Percentiles rank a stretch among this genome's conserved stretches.
These are phyloP conservation scores for Trichoderma pleuroti DNA, from an alignment of 2,329 filamentous ascomycete genomes.

Conservation along the genomic window DNA sequence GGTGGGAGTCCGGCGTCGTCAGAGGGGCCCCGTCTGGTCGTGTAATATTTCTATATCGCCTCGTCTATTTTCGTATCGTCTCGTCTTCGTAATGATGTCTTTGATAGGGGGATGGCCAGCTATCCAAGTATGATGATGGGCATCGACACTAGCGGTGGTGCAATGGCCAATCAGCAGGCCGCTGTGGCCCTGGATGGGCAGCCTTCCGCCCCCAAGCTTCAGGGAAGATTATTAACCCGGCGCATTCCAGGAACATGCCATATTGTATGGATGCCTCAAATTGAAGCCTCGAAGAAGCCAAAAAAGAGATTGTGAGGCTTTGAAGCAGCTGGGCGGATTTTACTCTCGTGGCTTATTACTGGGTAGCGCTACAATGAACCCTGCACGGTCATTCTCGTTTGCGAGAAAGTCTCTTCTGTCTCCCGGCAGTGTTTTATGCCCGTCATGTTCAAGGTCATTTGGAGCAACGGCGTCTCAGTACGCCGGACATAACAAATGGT, in stretches of 20 bases:
- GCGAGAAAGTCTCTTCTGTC: neutral
- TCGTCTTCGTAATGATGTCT: neutral
- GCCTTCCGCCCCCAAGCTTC: neutral
- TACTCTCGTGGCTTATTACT: neutral
- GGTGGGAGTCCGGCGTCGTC: constrained; percentile 20
- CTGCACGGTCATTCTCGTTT: constrained; percentile 1
- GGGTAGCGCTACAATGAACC: neutral
- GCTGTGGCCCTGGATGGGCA: constrained; percentile 6
- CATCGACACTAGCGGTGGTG: constrained; percentile 17
- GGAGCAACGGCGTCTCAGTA: constrained; percentile 41
- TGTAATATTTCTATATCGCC: constrained; percentile 9
- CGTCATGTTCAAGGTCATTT: constrained; percentile 48
- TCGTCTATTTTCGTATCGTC: neutral
- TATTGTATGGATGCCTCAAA: neutral
- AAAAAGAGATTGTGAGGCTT: neutral
- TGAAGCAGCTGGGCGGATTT: neutral
- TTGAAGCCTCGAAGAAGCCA: neutral
- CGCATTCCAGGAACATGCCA: constrained; percentile 21
- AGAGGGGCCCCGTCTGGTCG: constrained; percentile 19
- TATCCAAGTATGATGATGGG: constrained; percentile 18
- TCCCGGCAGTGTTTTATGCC: constrained; percentile 36
- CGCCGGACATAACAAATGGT: constrained; percentile 89
- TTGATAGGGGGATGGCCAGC: constrained; percentile 14
- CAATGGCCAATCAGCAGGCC: constrained; percentile 21
- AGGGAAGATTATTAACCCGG: constrained; percentile 34